Evolutionary conservation across 2,329 filamentous ascomycete species (phyloP).

Genomic region (Xenosphaeropsis pyriputrescens): DNA sequence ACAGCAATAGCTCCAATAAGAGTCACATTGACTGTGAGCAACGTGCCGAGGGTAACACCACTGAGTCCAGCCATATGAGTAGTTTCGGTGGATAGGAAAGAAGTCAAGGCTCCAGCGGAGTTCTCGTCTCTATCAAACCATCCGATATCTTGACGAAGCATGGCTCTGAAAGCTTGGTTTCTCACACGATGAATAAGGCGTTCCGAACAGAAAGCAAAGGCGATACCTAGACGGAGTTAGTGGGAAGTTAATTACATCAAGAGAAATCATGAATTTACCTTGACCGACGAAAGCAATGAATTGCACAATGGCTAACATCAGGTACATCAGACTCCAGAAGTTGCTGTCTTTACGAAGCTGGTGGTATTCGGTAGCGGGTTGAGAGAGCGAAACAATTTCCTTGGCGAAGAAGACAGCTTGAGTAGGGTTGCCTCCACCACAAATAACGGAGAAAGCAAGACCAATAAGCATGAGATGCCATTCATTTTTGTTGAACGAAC

Average conservation of each 20-base stretch:
- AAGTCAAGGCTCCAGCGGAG: constrained; percentile 74
- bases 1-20: constrained; percentile 59
- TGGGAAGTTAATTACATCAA: too few relatives aligned
- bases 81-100: constrained; percentile 78
- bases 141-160: constrained; percentile 82
- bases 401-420: constrained; percentile 80
- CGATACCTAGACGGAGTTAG: constrained; percentile 30
- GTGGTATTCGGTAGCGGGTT: constrained; percentile 18
- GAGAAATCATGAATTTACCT: not conserved
- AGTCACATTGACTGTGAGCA: constrained; percentile 69
- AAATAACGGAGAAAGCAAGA: constrained; percentile 59
- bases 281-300: constrained; percentile 55
- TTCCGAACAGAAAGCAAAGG: constrained; percentile 80
- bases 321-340: constrained; percentile 83
- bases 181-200: constrained; percentile 71
- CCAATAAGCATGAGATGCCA: constrained; percentile 59
- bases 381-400: constrained; percentile 57
- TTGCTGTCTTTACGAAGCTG: constrained; percentile 46
- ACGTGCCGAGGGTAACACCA: constrained; percentile 74
- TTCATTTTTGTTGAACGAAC: constrained; percentile 64
- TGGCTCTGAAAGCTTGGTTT: constrained; percentile 67
- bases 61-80: constrained; percentile 81
- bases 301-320: constrained; percentile 66
- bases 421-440: constrained; percentile 66
- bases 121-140: constrained; percentile 90